Conservation (phyloP, 768 basidiomycete species). For the Xerocomus potaroensis region DNA sequence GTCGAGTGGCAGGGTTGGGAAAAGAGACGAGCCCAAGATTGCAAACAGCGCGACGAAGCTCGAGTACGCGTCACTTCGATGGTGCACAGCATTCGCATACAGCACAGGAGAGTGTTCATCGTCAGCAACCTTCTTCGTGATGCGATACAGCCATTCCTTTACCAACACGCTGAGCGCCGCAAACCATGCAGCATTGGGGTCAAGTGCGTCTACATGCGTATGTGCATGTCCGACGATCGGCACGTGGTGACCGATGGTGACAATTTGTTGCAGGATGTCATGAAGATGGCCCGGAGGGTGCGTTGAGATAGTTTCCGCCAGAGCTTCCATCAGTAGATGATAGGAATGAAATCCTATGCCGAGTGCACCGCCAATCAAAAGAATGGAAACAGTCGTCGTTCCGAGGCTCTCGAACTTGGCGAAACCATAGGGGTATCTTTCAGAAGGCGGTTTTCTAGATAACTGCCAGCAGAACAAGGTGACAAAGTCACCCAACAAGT, state of each 20-base stretch:
- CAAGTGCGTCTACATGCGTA: slow-evolving; percentile 54
- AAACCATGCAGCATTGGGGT: slow-evolving; percentile 97
- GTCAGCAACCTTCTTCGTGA: slow-evolving; percentile 86
- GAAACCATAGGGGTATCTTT: slow-evolving; percentile 80
- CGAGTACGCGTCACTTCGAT: slow-evolving; percentile 95
- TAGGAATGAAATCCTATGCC: slow-evolving; percentile 91
- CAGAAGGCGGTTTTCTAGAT: slow-evolving; percentile 76
- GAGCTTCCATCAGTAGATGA: slow-evolving; percentile 69
- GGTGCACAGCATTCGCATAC: slow-evolving; percentile 94
- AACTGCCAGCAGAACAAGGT: slow-evolving; percentile 86
- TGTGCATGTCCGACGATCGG: slow-evolving; percentile 53
- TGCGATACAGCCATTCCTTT: slow-evolving; percentile 93
- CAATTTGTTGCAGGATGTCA: slow-evolving; percentile 54
- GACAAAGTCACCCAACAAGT: slow-evolving; percentile 87
- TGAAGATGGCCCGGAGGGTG: slow-evolving; percentile 63
- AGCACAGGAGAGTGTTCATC: slow-evolving; percentile 90
- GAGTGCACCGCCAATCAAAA: slow-evolving; percentile 79
- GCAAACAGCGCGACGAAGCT: slow-evolving; percentile 88
- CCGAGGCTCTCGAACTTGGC: slow-evolving; percentile 96
- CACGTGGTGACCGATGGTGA: slow-evolving; percentile 50
- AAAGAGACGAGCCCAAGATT: slow-evolving; percentile 85
- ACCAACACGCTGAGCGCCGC: slow-evolving; percentile 72
- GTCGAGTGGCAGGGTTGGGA: slow-evolving; percentile 85
- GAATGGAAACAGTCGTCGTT: slow-evolving; percentile 82
- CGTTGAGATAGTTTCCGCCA: slow-evolving; percentile 60